Percentiles rank a stretch among this genome's conserved stretches.
These are phyloP conservation scores for Spironucleus salmonicida DNA, from an alignment of 208 protist genomes.

Conservation along the genomic window DNA sequence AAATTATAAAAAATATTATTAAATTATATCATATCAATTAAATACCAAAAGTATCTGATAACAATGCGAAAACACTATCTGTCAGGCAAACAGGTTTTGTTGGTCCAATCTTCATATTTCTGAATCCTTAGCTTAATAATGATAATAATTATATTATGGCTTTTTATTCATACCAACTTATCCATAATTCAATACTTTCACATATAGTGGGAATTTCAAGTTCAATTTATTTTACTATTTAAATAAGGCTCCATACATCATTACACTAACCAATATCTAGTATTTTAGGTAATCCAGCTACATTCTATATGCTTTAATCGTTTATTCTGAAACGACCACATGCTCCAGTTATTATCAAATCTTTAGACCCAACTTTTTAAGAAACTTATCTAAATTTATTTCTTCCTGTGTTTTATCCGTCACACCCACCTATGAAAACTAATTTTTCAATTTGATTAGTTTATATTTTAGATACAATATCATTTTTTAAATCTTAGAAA, in stretches of 20 bases:
- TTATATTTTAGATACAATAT: conserved; percentile 58
- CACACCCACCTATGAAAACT: conserved; percentile 64
- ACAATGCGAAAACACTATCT: too few species aligned
- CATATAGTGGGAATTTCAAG: conserved; percentile 33
- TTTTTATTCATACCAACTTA: conserved; percentile 71
- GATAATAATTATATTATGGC: conserved; percentile 58
- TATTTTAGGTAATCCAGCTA: conserved; percentile 55
- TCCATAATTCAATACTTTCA: conserved; percentile 51
- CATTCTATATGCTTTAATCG: conserved; percentile 27
- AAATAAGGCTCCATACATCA: conserved; percentile 56
- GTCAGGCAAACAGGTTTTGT: conserved; percentile 53
- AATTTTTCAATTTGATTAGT: conserved; percentile 51
- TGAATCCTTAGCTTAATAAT: conserved; percentile 54
- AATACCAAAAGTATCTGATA: too few species aligned
- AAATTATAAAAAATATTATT: too few species aligned
- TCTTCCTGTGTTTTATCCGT: conserved; percentile 53
- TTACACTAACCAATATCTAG: conserved; percentile 70
- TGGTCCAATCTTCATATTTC: conserved; percentile 59
- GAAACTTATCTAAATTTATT: conserved; percentile 58
- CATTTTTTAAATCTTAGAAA: conserved; percentile 34
- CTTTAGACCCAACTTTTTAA: conserved; percentile 32
- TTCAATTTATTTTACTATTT: conserved; percentile 52
- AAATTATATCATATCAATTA: too few species aligned
- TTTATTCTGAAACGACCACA: conserved; percentile 54
- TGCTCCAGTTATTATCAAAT: conserved; percentile 57